Evolutionary conservation across 768 basidiomycete species (phyloP).

Genomic region (Candolleomyces eurysporus): DNA sequence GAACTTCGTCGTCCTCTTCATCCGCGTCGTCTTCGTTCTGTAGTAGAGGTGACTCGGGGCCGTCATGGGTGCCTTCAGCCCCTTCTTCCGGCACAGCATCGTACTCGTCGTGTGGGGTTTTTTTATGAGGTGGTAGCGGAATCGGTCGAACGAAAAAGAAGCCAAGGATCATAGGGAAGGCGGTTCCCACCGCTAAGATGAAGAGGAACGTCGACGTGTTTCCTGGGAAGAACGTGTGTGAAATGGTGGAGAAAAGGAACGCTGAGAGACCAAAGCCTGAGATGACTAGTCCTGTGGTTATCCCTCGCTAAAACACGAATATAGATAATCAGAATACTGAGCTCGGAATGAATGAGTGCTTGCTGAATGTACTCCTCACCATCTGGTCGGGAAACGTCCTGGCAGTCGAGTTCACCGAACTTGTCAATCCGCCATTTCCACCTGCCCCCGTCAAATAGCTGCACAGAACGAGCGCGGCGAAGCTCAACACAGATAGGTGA

Average conservation of each 20-base stretch:
- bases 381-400: conserved; percentile 74
- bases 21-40: neutral
- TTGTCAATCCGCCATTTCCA: conserved; percentile 65
- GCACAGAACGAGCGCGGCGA: conserved; percentile 56
- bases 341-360: neutral
- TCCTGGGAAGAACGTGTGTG: conserved; percentile 70
- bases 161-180: conserved; percentile 78
- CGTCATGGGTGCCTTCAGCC: neutral
- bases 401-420: conserved; percentile 79
- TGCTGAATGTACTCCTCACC: conserved; percentile 36
- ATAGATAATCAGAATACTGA: neutral
- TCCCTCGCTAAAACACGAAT: conserved; percentile 53
- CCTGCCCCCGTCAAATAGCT: conserved; percentile 77
- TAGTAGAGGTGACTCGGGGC: neutral
- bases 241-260: conserved; percentile 81
- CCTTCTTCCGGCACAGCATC: neutral
- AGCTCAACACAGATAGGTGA: conserved; percentile 39
- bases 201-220: conserved; percentile 77
- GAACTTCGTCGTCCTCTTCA: neutral
- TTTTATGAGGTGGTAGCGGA: conserved; percentile 46
- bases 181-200: conserved; percentile 74
- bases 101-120: conserved; percentile 6
- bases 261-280: conserved; percentile 91
- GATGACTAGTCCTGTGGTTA: conserved; percentile 72
- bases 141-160: conserved; percentile 70